Base-by-base conservation (phyloP, 768 basidiomycete genomes). In the Paxillus involutus region DNA sequence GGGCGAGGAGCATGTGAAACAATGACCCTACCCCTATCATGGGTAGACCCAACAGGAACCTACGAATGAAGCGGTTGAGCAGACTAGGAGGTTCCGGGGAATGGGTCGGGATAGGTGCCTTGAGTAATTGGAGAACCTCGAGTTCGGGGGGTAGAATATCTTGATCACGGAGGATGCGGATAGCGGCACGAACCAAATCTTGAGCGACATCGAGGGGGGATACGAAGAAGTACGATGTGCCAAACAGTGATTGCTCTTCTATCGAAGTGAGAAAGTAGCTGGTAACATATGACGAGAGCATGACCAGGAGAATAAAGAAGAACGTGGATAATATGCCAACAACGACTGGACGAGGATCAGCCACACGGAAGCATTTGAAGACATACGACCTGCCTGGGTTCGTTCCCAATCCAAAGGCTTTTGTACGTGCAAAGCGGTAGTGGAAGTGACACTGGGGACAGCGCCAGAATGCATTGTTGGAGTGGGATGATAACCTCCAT, bases 381-480 rank as follows among this genome's bases (percentile, higher is more conserved):
- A 19, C 30, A 51, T 30, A 42, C 40, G 26, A 68, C 78, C 52
- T 68, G 84, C 90, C 72, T 68, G 86, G 83, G 61, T 92, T 92
- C n/a, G 85, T 84, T 17, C 88, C 91, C 51, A 92, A 71, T 30
- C 90, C 91, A 11, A 83, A 73, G 13, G 82, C 80, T 33, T 73
- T 78, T 1, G 90, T 92, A 24, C 91, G 80, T 9, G 85, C 79
- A 62, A 91, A 91, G 40, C 84, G 81, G 66, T 93, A 92, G 54
- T 76, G 78, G 64, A 91, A 93, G 47, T 77, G 81, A 60, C 91
- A 93, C 69, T 91, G 89, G 2, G 86, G 86, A 62, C 91, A 93
- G 12, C 80, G 74, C 73, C 86, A 91, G 75, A 91, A 93, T 10
- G 88, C 84, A 56, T 77, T 81, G 39, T 77, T 69, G n/a, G 83